phyloP scores from a whole-genome alignment of 805 yeast genomes.

The Nakazawaea ishiwadae region DNA sequence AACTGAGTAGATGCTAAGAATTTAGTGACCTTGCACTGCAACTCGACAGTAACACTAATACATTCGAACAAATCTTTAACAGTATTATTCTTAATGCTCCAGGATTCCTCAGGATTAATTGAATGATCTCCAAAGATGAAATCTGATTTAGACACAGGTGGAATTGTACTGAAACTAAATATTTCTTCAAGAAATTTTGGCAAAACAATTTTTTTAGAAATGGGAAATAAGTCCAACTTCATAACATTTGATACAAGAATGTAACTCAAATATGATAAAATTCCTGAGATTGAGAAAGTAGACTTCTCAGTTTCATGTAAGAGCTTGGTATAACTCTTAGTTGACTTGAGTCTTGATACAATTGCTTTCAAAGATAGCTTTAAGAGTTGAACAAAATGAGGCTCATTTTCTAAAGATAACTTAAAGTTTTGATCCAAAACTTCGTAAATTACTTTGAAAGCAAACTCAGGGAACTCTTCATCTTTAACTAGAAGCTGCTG shows the following conservation, averaged over 20 bases:
- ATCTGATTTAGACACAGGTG: constrained; percentile 25
- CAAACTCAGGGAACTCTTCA: constrained; percentile 15
- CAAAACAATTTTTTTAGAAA: constrained; percentile 8
- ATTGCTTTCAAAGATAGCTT: constrained; percentile 12
- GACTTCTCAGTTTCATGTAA: constrained; percentile 15
- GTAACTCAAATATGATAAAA: constrained; percentile 28
- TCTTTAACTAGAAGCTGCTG: constrained; percentile 1
- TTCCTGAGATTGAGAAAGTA: constrained; percentile 28
- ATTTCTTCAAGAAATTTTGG: constrained; percentile 14
- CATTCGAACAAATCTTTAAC: no score
- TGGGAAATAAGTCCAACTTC: constrained; percentile 13
- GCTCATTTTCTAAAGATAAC: constrained; percentile 19
- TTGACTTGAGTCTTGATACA: not conserved
- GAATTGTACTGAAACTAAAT: constrained; percentile 23
- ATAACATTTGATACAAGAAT: constrained; percentile 23
- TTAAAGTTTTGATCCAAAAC: constrained; percentile 27
- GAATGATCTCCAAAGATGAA: constrained; percentile 23
- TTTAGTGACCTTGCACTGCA: no score
- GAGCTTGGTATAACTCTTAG: constrained; percentile 17
- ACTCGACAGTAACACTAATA: no score
- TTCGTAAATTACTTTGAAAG: constrained; percentile 24
- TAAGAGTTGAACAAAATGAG: constrained; percentile 18
- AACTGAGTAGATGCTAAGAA: no score
- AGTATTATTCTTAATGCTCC: no score
- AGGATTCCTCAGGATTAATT: no score